These are phyloP conservation scores for Rhazya stricta DNA, from an alignment of 257 asterid species.

Conservation along the genomic window DNA sequence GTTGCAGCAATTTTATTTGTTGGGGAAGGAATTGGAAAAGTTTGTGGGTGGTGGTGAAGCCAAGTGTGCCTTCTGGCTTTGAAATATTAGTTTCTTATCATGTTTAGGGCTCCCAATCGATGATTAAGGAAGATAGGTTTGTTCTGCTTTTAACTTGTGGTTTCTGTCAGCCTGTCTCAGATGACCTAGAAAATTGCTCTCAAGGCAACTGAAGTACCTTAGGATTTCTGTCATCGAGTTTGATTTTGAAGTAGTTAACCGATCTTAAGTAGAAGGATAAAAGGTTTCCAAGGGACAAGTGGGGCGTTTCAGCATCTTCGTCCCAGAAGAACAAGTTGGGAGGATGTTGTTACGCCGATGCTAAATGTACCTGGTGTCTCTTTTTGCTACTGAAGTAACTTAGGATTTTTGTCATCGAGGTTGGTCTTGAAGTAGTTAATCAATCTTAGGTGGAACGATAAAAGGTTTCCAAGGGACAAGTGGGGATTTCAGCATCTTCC, in stretches of 20 bases:
- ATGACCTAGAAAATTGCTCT: not conserved
- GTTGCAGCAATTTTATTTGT: not conserved
- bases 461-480: not conserved
- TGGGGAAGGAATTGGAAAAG: not conserved
- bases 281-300: not conserved
- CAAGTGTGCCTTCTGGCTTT: not conserved
- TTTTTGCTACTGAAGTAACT: not conserved
- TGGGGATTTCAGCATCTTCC: not conserved
- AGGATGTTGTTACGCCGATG: not conserved
- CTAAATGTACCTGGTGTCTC: not conserved
- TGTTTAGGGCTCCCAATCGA: not conserved
- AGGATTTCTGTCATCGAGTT: not conserved
- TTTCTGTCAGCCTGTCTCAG: not conserved
- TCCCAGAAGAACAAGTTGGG: not conserved
- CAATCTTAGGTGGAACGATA: not conserved
- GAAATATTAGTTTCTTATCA: not conserved
- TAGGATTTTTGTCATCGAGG: not conserved
- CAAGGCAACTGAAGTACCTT: not conserved
- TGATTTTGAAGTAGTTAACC: not conserved
- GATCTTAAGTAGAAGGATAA: not conserved
- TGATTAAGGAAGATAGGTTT: not conserved
- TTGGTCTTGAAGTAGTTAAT: not conserved
- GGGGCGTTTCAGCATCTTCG: not conserved
- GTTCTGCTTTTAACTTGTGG: not conserved
- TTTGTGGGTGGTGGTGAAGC: not conserved